These are phyloP conservation scores for Nevesoporus exiguus DNA, from an alignment of 768 basidiomycete genomes.

Conservation along the genomic window DNA sequence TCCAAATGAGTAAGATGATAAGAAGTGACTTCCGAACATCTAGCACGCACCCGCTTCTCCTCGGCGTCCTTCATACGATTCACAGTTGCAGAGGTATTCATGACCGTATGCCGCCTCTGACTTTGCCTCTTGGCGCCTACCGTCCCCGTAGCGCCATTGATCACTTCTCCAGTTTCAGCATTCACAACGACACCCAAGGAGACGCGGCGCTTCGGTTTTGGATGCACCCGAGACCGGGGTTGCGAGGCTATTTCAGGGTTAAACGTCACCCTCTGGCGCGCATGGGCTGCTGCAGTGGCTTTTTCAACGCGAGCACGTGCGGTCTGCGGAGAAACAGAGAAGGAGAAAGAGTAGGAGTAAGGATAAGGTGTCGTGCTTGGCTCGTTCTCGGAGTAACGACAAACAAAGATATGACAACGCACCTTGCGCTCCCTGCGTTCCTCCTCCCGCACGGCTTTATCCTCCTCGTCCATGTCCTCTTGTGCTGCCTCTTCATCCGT, in stretches of 20 bases:
- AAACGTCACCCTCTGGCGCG: constrained; percentile 63
- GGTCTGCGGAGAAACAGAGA: constrained; percentile 36
- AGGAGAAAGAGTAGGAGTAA: background rate
- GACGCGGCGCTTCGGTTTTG: constrained; percentile 43
- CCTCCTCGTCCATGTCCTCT: constrained; percentile 53
- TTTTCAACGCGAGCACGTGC: constrained; percentile 56
- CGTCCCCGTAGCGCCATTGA: constrained; percentile 31
- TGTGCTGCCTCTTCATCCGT: constrained; percentile 67
- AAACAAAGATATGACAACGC: background rate
- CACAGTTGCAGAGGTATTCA: constrained; percentile 66
- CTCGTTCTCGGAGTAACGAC: background rate
- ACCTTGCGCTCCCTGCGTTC: constrained; percentile 44
- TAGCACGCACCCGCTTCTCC: constrained; percentile 50
- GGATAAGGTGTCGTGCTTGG: too few relatives aligned
- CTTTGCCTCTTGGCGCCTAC: constrained; percentile 47
- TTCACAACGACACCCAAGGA: constrained; percentile 54
- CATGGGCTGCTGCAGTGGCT: constrained; percentile 63
- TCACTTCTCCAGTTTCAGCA: constrained; percentile 59
- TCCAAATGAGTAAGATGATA: too few relatives aligned
- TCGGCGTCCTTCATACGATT: constrained; percentile 62
- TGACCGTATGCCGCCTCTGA: constrained; percentile 62
- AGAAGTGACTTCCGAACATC: background rate
- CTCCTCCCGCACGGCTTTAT: constrained; percentile 56
- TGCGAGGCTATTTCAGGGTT: constrained; percentile 46
- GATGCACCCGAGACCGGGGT: constrained; percentile 22